Percentiles rank a stretch among this genome's conserved stretches.
phyloP scores from a whole-genome alignment of 257 asterid species.

The Przewalskia tangutica region DNA sequence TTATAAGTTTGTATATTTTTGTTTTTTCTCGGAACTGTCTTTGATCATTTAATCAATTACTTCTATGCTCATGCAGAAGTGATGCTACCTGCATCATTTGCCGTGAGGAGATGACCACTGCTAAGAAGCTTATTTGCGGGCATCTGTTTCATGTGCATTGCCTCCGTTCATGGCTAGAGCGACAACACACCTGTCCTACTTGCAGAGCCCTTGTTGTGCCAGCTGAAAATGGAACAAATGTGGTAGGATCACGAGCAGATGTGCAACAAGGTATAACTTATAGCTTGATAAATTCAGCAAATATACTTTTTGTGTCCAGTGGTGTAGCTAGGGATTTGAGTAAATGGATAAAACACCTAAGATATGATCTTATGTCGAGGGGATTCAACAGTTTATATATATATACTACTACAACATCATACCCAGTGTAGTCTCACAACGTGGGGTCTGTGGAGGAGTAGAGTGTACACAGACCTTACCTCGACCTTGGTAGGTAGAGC shows the following conservation, averaged over 20 bases:
- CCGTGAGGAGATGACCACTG: constrained; percentile 96
- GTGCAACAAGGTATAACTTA: constrained; percentile 49
- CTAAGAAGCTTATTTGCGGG: constrained; percentile 86
- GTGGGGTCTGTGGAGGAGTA: too few relatives aligned
- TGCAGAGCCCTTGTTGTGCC: constrained; percentile 97
- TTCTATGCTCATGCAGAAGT: constrained; percentile 34
- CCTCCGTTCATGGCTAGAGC: constrained; percentile 92
- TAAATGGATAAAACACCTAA: neutral
- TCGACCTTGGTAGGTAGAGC: too few relatives aligned
- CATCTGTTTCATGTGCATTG: constrained; percentile 95
- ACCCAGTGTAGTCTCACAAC: too few relatives aligned
- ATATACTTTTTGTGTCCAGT: neutral
- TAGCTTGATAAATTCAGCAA: neutral
- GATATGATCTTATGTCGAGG: neutral
- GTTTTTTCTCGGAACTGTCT: constrained; percentile 5
- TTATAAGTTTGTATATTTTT: neutral
- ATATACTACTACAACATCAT: too few relatives aligned
- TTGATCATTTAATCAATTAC: neutral
- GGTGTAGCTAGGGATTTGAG: neutral
- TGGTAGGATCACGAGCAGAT: constrained; percentile 40
- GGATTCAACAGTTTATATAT: neutral
- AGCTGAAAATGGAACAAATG: constrained; percentile 49
- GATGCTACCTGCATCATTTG: constrained; percentile 94
- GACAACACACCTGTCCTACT: constrained; percentile 91
- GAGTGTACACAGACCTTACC: too few relatives aligned